Base-by-base conservation (phyloP, 345 rosid species). In the Linum trigynum region DNA sequence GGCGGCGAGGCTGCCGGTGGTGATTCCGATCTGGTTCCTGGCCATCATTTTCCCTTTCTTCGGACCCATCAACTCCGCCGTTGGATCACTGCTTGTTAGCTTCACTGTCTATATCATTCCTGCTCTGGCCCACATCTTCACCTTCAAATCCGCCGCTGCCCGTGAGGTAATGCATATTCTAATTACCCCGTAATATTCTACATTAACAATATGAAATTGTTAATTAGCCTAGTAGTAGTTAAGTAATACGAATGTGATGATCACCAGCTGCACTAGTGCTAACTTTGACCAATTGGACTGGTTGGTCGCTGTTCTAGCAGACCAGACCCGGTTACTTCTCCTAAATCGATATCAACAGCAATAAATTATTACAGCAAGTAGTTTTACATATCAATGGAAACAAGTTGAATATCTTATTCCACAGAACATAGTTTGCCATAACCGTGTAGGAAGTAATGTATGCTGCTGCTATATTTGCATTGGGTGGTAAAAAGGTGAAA, bases 21-120 rank as follows among this genome's bases (percentile, higher is more conserved):
- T 94, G 38, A 67, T 94, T 39, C 99, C 99, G 42, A 90, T 94
- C 3, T 94, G 99, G 99, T 94, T 94, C 39, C 65, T 94, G 7
- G 99, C 99, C 1, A 90, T 94, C 64, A 58, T 94, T 75, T 94
- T 94, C 81, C 99, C 99, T 0, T 94, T 94, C 73, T 94, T 94
- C 40, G 99, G 99, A 23, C 99, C 99, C 42, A 94, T 94, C 39
- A 94, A 94, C 73, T 94, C 99, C 6, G 83, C 99, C 64, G 97
- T 94, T 14, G 99, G 99, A 38, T 86, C 99, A 0, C 96, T 94
- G 58, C 97, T 94, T 0, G 99, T 94, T 37, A 90, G 97, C 86
- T 94, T 94, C 88, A 94, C 99, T 1, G 99, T 94, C 76, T 94
- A 94, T 80, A 90, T 94, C 73, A 94, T 94, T 73, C 99, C 99